A percentile compares a stretch with the other conserved stretches of the same genome.
Evolutionary conservation across 2,329 filamentous ascomycete species (phyloP).

Genomic region (Colletotrichum magnum): DNA sequence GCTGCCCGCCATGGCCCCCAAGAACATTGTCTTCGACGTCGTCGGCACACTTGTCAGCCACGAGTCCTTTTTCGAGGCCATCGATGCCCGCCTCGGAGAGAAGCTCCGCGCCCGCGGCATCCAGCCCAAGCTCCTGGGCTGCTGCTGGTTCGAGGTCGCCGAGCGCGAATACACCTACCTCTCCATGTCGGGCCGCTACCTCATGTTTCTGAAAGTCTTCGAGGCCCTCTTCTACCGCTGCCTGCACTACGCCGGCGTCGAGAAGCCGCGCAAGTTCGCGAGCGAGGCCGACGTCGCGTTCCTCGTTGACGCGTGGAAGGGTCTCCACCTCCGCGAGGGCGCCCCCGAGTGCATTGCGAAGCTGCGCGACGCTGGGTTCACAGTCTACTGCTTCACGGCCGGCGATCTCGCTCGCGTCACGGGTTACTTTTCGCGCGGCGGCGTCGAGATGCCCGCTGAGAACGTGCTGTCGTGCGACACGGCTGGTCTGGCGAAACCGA

Average conservation of each 20-base stretch:
- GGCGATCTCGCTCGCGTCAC: constrained; percentile 64
- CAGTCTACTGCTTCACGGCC: constrained; percentile 68
- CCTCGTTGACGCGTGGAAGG: constrained; percentile 55
- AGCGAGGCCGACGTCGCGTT: constrained; percentile 58
- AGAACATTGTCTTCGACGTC: constrained; percentile 66
- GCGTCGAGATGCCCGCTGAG: constrained; percentile 63
- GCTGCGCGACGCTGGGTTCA: constrained; percentile 62
- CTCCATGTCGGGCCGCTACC: constrained; percentile 59
- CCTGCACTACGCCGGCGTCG: constrained; percentile 59
- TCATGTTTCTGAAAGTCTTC: constrained; percentile 59
- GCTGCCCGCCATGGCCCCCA: constrained; percentile 40
- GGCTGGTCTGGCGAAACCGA: constrained; percentile 64
- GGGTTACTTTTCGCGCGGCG: constrained; percentile 64
- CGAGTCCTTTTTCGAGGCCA: constrained; percentile 57
- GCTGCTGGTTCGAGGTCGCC: constrained; percentile 60
- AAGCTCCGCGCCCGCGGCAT: constrained; percentile 56
- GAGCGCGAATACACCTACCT: constrained; percentile 67
- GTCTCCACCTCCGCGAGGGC: constrained; percentile 54
- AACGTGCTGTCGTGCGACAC: constrained; percentile 68
- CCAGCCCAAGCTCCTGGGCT: constrained; percentile 60
- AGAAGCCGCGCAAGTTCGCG: constrained; percentile 56
- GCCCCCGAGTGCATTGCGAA: constrained; percentile 57
- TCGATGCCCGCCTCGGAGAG: constrained; percentile 58
- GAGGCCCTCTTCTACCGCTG: constrained; percentile 63
- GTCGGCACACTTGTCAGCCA: constrained; percentile 66